Conservation (phyloP, 169 alveolate species). For the Plasmodium reichenowi region DNA sequence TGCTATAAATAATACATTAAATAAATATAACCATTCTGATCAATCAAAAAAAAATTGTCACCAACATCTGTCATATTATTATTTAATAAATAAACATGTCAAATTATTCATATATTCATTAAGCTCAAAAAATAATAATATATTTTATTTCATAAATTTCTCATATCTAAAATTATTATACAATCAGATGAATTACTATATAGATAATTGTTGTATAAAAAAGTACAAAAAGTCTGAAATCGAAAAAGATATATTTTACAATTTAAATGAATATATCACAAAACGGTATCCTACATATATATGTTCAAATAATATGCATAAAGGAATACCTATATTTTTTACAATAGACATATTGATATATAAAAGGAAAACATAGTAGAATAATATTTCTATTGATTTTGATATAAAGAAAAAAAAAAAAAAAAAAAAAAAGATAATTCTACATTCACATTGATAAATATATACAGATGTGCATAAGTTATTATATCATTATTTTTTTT, state of each 20-base stretch:
- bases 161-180: slow-evolving; percentile 37
- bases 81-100: background rate
- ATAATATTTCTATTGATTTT: background rate
- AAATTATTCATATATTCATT: background rate
- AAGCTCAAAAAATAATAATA: slow-evolving; percentile 31
- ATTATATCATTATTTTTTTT: too few species aligned
- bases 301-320: background rate
- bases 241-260: slow-evolving; percentile 60
- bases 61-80: background rate
- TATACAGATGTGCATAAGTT: too few species aligned
- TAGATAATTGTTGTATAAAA: background rate
- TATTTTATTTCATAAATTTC: slow-evolving; percentile 1
- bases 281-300: slow-evolving; percentile 14
- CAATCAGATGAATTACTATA: slow-evolving; percentile 1
- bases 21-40: background rate
- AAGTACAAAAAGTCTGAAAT: slow-evolving; percentile 42
- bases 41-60: background rate
- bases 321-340: slow-evolving; percentile 1
- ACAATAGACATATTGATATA: slow-evolving; percentile 48
- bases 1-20: background rate
- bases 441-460: too few species aligned
- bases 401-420: background rate
- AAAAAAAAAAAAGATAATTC: background rate
- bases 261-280: slow-evolving; percentile 20
- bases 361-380: background rate